Percentiles rank a stretch among this genome's conserved stretches.
Evolutionary conservation across 2,329 filamentous ascomycete species (phyloP).

Genomic region (Curvularia hawaiiensis): DNA sequence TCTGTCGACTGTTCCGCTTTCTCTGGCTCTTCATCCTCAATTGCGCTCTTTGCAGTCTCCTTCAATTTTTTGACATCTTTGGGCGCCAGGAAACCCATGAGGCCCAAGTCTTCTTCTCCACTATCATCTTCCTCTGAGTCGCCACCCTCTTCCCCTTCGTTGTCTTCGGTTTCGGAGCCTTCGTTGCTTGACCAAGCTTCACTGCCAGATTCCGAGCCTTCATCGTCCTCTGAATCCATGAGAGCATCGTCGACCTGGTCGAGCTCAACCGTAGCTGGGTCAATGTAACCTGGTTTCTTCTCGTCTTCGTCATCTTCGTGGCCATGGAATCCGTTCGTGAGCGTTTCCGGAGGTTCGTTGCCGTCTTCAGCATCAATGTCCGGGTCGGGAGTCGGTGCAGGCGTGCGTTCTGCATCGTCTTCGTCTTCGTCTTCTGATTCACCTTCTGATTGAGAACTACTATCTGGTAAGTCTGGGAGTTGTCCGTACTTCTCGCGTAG

Average conservation of each 20-base stretch:
- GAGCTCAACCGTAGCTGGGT: constrained; percentile 46
- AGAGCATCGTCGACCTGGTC: constrained; percentile 50
- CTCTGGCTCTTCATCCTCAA: constrained; percentile 42
- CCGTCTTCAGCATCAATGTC: constrained; percentile 34
- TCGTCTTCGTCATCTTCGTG: constrained; percentile 21
- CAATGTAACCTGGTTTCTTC: constrained; percentile 32
- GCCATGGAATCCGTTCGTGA: constrained; percentile 33
- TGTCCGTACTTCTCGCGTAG: constrained; percentile 71
- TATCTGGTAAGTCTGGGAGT: constrained; percentile 57
- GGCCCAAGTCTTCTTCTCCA: constrained; percentile 40
- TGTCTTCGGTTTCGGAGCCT: constrained; percentile 31
- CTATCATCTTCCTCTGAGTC: constrained; percentile 37
- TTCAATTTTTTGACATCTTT: constrained; percentile 45
- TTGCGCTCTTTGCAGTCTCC: constrained; percentile 33
- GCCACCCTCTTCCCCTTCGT: constrained; percentile 23
- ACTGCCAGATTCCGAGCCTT: constrained; percentile 40
- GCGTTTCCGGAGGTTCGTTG: constrained; percentile 17
- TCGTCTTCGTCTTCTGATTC: constrained; percentile 47
- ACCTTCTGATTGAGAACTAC: constrained; percentile 31
- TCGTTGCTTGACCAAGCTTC: constrained; percentile 48
- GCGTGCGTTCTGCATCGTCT: constrained; percentile 25
- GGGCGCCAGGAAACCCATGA: constrained; percentile 44
- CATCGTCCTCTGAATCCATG: constrained; percentile 44
- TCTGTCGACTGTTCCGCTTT: constrained; percentile 37
- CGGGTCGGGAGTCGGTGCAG: constrained; percentile 38